Percentiles rank a stretch among this genome's conserved stretches.
phyloP scores from a whole-genome alignment of 352 stramenopile genomes.

The Phytopythium mirpurense region DNA sequence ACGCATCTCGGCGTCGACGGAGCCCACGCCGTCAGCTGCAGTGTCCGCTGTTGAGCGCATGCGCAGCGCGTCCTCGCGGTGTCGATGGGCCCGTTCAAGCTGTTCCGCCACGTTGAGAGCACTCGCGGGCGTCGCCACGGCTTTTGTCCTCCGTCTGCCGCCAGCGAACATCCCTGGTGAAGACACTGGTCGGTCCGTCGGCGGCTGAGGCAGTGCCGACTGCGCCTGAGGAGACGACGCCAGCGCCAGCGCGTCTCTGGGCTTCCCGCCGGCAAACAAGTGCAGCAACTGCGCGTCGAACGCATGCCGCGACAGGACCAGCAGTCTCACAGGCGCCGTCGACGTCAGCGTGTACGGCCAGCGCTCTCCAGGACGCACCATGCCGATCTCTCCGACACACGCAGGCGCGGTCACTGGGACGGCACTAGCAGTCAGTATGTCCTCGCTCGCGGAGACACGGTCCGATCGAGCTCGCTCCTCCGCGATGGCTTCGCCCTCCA shows the following conservation, averaged over 20 bases:
- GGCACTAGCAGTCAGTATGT: background rate
- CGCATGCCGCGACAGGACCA: conserved; percentile 21
- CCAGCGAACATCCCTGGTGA: conserved; percentile 1
- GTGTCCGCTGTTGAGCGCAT: background rate
- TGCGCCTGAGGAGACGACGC: conserved; percentile 7
- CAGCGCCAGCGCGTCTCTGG: conserved; percentile 9
- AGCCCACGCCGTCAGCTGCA: background rate
- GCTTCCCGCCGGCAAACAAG: conserved; percentile 34
- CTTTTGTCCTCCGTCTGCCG: conserved; percentile 2
- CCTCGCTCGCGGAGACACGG: background rate
- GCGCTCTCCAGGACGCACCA: conserved; percentile 33
- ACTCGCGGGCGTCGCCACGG: conserved; percentile 16
- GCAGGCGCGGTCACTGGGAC: background rate
- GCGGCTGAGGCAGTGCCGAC: conserved; percentile 17
- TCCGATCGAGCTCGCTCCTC: background rate
- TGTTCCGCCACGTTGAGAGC: conserved; percentile 21
- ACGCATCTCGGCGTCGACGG: background rate
- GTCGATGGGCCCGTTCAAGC: conserved; percentile 19
- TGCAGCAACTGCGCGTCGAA: conserved; percentile 38
- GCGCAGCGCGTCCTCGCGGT: conserved; percentile 14
- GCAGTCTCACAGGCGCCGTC: conserved; percentile 15
- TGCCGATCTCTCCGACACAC: conserved; percentile 41
- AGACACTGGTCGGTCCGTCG: conserved; percentile 32
- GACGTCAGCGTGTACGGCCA: conserved; percentile 32
- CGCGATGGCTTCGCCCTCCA: no score